Evolutionary conservation across 768 basidiomycete species (phyloP).

Genomic region (Kwoniella europaea): DNA sequence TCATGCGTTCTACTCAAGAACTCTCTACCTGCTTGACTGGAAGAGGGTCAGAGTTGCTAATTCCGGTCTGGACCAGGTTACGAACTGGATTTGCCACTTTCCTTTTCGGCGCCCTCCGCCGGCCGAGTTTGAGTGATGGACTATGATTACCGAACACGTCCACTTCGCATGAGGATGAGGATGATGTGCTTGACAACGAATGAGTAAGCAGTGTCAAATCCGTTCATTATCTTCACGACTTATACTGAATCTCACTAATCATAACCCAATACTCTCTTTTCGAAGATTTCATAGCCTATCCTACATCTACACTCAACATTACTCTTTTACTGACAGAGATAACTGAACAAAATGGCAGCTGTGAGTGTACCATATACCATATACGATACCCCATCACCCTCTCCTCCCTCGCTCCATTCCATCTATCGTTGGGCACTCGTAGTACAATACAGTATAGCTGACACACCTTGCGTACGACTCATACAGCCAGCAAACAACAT

Average conservation of each 20-base stretch:
- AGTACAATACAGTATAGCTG: neutral
- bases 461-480: neutral
- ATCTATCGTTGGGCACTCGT: no score
- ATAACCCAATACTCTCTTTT: neutral
- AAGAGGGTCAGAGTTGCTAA: no score
- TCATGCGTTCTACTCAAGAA: no score
- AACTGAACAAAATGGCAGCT: constrained; percentile 8
- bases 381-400: neutral
- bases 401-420: no score
- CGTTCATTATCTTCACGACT: neutral
- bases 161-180: neutral
- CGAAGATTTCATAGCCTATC: neutral
- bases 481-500: constrained; percentile 9
- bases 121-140: neutral
- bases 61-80: no score
- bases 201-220: neutral
- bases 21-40: no score
- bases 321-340: no score
- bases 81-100: no score
- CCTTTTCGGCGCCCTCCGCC: neutral
- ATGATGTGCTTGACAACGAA: constrained; percentile 2
- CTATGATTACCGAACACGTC: constrained; percentile 1
- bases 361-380: neutral
- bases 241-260: neutral
- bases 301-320: neutral